Percentiles rank a stretch among this genome's conserved stretches.
Conservation (phyloP, 169 alveolate species). For the Eimeria maxima region DNA sequence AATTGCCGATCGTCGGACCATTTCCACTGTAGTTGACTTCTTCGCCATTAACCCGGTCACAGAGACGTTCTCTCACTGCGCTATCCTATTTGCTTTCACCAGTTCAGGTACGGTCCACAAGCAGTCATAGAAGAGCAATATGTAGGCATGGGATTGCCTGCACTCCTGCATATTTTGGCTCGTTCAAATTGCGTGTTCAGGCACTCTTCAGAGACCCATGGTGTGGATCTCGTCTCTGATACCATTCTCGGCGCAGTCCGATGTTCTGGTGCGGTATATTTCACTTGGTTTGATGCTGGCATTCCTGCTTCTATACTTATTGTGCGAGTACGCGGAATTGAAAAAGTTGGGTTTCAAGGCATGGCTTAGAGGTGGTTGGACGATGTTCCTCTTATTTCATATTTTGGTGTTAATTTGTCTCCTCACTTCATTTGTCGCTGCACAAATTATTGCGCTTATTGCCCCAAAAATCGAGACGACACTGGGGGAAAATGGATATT, state of each 20-base stretch:
- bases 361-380: slow-evolving; percentile 60
- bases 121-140: background rate
- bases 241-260: slow-evolving; percentile 14
- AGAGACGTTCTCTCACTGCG: slow-evolving; percentile 57
- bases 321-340: slow-evolving; percentile 33
- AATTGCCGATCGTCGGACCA: slow-evolving; percentile 66
- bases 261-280: slow-evolving; percentile 14
- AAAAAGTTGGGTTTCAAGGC: slow-evolving; percentile 8
- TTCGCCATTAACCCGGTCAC: slow-evolving; percentile 55
- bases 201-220: slow-evolving; percentile 35
- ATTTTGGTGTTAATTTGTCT: background rate
- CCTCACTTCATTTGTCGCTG: slow-evolving; percentile 16
- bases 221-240: slow-evolving; percentile 51
- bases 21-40: slow-evolving; percentile 74
- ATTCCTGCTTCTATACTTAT: background rate
- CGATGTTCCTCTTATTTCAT: slow-evolving; percentile 12
- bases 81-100: slow-evolving; percentile 56
- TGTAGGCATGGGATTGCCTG: background rate
- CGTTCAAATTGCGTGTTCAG: slow-evolving; percentile 1
- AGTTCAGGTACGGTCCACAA: slow-evolving; percentile 51
- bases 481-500: slow-evolving; percentile 33
- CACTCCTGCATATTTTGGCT: background rate
- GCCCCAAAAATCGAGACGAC: slow-evolving; percentile 21
- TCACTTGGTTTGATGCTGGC: slow-evolving; percentile 36
- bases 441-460: slow-evolving; percentile 35